Evolutionary conservation across 106 monocot species (phyloP).

Genomic region (Platanthera zijinensis): DNA sequence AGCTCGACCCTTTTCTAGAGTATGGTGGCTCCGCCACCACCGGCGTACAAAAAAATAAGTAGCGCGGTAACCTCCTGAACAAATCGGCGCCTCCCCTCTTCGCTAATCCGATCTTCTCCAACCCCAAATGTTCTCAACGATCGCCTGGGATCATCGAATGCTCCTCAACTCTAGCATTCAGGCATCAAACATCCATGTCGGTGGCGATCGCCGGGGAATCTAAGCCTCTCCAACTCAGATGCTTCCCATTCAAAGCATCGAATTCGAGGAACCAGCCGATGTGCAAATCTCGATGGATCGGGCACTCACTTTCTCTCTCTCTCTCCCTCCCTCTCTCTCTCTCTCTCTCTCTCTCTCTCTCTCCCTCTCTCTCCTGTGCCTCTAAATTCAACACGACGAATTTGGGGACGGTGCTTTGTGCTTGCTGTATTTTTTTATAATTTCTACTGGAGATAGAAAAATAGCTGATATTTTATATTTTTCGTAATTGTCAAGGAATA

Average conservation of each 20-base stretch:
- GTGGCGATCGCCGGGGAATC: not conserved
- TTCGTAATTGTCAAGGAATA: not conserved
- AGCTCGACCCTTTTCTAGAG: not conserved
- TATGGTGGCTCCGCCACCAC: not conserved
- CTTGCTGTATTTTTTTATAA: not conserved
- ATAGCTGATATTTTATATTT: not conserved
- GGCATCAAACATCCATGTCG: slow-evolving; percentile 7
- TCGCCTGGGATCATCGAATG: slow-evolving; percentile 7
- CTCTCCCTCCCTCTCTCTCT: not conserved
- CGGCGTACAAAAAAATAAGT: not conserved
- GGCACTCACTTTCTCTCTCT: not conserved
- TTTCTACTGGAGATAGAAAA: not conserved
- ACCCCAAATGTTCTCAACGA: not conserved
- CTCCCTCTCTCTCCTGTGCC: slow-evolving; percentile 1
- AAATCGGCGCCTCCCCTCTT: not conserved
- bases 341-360: not conserved
- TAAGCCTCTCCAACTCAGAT: slow-evolving; percentile 5
- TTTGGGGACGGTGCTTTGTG: not conserved
- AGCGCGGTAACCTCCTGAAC: not conserved
- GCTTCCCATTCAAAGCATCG: slow-evolving; percentile 5
- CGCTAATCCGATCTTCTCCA: not conserved
- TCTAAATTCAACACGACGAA: slow-evolving; percentile 11
- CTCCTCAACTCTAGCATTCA: not conserved
- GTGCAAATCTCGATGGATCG: not conserved
- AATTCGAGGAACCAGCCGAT: not conserved